These are phyloP conservation scores for Dryas drummondii DNA, from an alignment of 306 rosid genomes.

Conservation along the genomic window DNA sequence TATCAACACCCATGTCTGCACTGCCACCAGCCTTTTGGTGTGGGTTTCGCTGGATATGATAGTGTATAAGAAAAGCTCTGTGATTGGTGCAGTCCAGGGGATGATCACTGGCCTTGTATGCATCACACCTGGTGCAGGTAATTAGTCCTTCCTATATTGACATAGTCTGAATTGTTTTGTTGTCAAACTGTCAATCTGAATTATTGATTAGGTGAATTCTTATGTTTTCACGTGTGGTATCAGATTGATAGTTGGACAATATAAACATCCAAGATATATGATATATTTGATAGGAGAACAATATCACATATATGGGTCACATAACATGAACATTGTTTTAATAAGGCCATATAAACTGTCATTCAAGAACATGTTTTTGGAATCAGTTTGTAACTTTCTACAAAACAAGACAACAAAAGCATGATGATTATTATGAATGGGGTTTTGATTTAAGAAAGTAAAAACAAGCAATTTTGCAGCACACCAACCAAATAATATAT, in stretches of 20 bases:
- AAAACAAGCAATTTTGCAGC: slow-evolving; percentile 11
- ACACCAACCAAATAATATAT: not conserved
- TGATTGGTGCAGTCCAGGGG: slow-evolving; percentile 73
- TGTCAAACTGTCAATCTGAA: not conserved
- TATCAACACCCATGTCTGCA: slow-evolving; percentile 65
- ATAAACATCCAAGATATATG: not conserved
- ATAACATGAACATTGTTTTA: not conserved
- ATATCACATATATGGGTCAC: not conserved
- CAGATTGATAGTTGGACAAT: no score
- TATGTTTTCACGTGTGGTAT: not conserved
- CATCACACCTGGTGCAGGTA: slow-evolving; percentile 85
- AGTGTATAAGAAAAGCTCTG: slow-evolving; percentile 58
- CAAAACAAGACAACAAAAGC: not conserved
- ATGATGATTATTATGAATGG: not conserved
- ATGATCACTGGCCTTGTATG: slow-evolving; percentile 85
- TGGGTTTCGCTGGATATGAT: slow-evolving; percentile 73
- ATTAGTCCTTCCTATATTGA: not conserved
- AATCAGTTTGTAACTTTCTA: no score
- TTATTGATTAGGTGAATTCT: no score
- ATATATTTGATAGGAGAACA: not conserved
- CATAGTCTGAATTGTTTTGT: not conserved
- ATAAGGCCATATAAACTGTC: not conserved
- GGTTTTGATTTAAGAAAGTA: slow-evolving; percentile 15
- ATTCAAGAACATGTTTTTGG: not conserved
- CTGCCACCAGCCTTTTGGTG: slow-evolving; percentile 67